Conservation (phyloP, 371 early-diverging fungal genomes). For the Mucor saturninus region DNA sequence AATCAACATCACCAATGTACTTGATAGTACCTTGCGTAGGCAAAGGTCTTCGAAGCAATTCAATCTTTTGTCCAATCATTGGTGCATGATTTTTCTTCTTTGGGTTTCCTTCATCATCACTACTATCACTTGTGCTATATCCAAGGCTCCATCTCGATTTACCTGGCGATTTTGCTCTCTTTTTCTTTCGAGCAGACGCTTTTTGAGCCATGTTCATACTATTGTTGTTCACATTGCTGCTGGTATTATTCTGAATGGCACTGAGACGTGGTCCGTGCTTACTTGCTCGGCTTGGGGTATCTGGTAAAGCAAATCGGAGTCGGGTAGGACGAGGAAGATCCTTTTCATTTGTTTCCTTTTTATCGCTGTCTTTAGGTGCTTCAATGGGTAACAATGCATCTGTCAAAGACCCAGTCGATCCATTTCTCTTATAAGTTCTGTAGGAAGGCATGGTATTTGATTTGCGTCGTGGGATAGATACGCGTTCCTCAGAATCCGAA, state of each 20-base stretch:
- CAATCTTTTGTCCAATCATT: constrained; percentile 44
- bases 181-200: constrained; percentile 16
- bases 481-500: constrained; percentile 16
- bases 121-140: constrained; percentile 30
- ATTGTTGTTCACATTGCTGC: constrained; percentile 9
- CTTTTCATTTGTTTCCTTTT: background rate
- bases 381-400: constrained; percentile 22
- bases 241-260: constrained; percentile 3
- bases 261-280: background rate
- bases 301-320: constrained; percentile 22
- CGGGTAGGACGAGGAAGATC: constrained; percentile 12
- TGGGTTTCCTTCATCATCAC: constrained; percentile 30
- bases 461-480: background rate
- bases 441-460: background rate
- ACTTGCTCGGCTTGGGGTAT: constrained; percentile 21
- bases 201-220: constrained; percentile 3
- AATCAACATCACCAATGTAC: constrained; percentile 46
- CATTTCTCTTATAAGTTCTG: constrained; percentile 3
- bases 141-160: constrained; percentile 32
- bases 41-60: constrained; percentile 44
- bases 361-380: background rate
- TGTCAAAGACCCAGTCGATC: constrained; percentile 2
- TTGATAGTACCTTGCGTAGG: constrained; percentile 49
- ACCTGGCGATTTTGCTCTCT: constrained; percentile 26
- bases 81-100: constrained; percentile 27